phyloP scores from a whole-genome alignment of 225 moss, liverwort and hornwort genomes.

The Ulota crispa region DNA sequence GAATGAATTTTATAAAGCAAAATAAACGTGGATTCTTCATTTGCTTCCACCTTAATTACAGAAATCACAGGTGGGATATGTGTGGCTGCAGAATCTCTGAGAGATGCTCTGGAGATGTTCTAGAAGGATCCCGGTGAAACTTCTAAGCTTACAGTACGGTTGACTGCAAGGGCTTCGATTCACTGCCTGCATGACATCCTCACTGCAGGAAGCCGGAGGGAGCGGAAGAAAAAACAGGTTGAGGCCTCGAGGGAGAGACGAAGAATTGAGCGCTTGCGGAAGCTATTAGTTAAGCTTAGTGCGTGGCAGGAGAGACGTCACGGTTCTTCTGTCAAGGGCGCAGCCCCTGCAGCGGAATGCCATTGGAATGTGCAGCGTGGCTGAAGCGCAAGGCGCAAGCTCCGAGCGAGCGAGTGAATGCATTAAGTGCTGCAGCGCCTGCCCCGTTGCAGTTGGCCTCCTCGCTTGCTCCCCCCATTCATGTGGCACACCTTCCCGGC shows the following conservation, averaged over 20 bases:
- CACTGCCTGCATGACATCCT: no score
- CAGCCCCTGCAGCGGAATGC: background rate
- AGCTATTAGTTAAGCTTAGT: background rate
- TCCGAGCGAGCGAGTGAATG: background rate
- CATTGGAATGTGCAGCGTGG: background rate
- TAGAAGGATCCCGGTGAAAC: no score
- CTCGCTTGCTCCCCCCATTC: background rate
- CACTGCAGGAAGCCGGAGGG: no score
- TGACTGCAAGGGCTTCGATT: no score
- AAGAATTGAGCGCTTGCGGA: background rate
- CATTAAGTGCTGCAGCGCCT: conserved; percentile 2
- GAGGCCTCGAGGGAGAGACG: background rate
- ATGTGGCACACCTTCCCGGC: conserved; percentile 21
- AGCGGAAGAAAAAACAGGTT: background rate
- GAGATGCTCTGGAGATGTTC: no score
- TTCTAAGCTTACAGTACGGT: no score
- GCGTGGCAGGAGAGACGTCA: background rate
- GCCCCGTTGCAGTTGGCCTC: background rate
- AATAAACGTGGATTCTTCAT: no score
- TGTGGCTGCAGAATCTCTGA: no score
- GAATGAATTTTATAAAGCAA: no score
- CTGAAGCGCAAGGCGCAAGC: background rate
- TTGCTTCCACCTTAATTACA: no score
- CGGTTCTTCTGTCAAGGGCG: background rate
- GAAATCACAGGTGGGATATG: no score